Conservation (phyloP, 371 early-diverging fungal genomes). For the Syncephalis plumigaleata region DNA sequence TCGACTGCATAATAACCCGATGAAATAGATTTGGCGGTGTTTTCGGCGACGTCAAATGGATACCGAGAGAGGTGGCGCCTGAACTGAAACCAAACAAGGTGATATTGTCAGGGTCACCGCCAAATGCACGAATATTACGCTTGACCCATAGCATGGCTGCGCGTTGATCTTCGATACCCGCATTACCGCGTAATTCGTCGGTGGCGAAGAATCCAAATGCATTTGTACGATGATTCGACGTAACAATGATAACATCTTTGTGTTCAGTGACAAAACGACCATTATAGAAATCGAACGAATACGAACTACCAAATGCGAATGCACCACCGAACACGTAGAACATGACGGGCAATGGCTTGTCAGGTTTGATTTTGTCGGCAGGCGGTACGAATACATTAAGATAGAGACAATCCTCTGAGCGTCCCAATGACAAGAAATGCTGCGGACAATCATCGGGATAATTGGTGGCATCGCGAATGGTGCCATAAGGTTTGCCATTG, state of each 20-base stretch:
- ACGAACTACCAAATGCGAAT: constrained; percentile 9
- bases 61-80: constrained; percentile 21
- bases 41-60: constrained; percentile 10
- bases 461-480: constrained; percentile 8
- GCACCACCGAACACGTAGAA: constrained; percentile 11
- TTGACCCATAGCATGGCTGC: constrained; percentile 27
- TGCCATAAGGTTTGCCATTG: constrained; percentile 10
- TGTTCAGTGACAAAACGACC: neutral
- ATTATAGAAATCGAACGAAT: constrained; percentile 9
- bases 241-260: constrained; percentile 12
- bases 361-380: neutral
- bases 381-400: constrained; percentile 12
- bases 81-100: constrained; percentile 28
- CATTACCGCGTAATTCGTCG: constrained; percentile 12
- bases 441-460: constrained; percentile 5
- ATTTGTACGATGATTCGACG: constrained; percentile 13
- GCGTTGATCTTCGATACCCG: constrained; percentile 5
- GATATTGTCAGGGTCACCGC: constrained; percentile 19
- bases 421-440: neutral
- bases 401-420: constrained; percentile 8
- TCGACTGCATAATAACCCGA: constrained; percentile 14
- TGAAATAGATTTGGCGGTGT: constrained; percentile 11
- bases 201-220: constrained; percentile 11
- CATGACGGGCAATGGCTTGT: constrained; percentile 10
- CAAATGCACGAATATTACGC: constrained; percentile 20